Evolutionary conservation across 768 basidiomycete genomes (phyloP), one percentile per base, ranked within the genome.

Genomic region (Megacollybia marginata): DNA sequence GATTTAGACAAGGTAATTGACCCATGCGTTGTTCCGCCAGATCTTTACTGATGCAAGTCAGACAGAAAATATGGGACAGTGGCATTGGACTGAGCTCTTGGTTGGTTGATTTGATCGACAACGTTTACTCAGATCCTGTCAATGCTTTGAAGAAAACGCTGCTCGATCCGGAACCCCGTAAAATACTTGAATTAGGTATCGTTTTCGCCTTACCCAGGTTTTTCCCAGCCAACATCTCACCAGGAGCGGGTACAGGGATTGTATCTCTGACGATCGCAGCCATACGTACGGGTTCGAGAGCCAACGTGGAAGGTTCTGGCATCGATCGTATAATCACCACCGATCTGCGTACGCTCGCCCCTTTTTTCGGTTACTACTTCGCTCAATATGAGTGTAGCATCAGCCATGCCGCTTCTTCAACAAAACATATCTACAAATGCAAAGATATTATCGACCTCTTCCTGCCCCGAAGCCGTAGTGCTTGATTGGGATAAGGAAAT

Each of bases 61-160:
- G 23, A 33, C 69, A 95, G 93, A 95, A 95, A 91, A 78, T 95
- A 48, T 96, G 93, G 93, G 92, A 95, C 62, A 93, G 92, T 40
- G 93, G 93, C 2, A 74, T 95, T 44, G 92, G 88, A 6, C 67
- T 93, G 16, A 83, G 86, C 50, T 78, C 90, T 2, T 93, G 88
- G 88, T 68, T 95, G 4, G 69, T 77, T 28, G 65, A 52, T 54
- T 61, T 68, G 48, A 5, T 45, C 23, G 23, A 28, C 4, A 28
- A 28, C 6, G 23, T 28, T 28, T 28, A 0, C 20, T 16, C 13
- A 46, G 23, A 15, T 15, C 10, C 42, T 35, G 34, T 62, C 43
- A 49, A 48, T 33, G 51, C 48, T 20, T 47, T 75, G 33, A 62
- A 59, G 42, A 55, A 69, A 2, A 61, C 60, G 1, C 57, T 85